phyloP scores from a whole-genome alignment of 2,329 filamentous ascomycete species.

The Fusarium vanettenii region DNA sequence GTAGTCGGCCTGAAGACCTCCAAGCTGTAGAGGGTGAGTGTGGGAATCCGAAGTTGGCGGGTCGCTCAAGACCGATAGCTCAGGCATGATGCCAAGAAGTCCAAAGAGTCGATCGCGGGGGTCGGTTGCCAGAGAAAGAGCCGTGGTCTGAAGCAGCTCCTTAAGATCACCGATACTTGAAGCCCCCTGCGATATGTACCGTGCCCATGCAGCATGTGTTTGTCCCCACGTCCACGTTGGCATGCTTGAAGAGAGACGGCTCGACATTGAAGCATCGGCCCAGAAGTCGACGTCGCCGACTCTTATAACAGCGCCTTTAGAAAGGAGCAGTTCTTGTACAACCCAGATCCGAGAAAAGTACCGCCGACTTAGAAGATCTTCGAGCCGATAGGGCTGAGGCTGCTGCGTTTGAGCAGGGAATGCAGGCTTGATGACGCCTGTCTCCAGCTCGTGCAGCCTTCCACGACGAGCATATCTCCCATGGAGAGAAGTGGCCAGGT shows the following conservation, averaged over 20 bases:
- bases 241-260: not conserved
- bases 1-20: not conserved
- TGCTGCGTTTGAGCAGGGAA: not conserved
- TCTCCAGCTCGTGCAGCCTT: not conserved
- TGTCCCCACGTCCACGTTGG: not conserved
- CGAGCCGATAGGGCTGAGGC: not conserved
- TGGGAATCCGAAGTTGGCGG: not conserved
- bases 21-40: not conserved
- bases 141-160: not conserved
- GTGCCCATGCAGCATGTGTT: not conserved
- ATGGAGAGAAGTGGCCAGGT: not conserved
- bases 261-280: not conserved
- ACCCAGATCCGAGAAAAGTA: constrained; percentile 2
- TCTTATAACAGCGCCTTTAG: not conserved
- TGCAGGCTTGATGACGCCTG: not conserved
- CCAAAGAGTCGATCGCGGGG: not conserved
- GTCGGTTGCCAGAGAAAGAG: not conserved
- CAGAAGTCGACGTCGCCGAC: not conserved
- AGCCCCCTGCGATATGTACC: not conserved
- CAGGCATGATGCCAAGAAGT: not conserved
- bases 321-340: not conserved
- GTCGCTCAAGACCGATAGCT: not conserved
- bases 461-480: not conserved
- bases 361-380: not conserved
- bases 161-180: not conserved